These are phyloP conservation scores for Garcia nutans DNA, from an alignment of 345 rosid species.

Conservation along the genomic window DNA sequence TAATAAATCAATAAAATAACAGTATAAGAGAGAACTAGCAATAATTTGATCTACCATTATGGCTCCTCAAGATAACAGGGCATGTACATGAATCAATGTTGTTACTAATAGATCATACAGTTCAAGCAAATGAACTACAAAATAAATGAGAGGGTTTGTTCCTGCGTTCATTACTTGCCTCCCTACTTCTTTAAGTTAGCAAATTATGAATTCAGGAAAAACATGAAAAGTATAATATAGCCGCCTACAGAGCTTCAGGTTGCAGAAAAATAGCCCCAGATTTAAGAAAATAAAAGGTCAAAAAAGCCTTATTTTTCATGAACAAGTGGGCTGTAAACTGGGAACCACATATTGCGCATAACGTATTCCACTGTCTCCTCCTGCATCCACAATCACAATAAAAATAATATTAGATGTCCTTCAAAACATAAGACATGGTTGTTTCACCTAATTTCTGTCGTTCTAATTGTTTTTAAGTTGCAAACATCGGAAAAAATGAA, in stretches of 20 bases:
- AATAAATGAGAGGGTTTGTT: neutral
- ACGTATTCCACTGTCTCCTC: constrained; percentile 76
- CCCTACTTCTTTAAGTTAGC: constrained; percentile 5
- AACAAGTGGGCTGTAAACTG: constrained; percentile 86
- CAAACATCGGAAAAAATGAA: neutral
- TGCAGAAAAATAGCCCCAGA: neutral
- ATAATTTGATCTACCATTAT: neutral
- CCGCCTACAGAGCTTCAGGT: constrained; percentile 1
- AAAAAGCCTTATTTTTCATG: constrained; percentile 61
- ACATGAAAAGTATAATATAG: neutral
- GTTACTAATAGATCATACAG: neutral
- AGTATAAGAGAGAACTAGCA: too few relatives aligned
- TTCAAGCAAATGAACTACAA: neutral
- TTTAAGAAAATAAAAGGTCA: neutral
- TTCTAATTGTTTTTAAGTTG: neutral
- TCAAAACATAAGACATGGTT: neutral
- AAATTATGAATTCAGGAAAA: constrained; percentile 1
- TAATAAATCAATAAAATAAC: too few relatives aligned
- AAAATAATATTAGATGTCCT: neutral
- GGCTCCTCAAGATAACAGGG: neutral
- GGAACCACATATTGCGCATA: constrained; percentile 81
- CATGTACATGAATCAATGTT: neutral
- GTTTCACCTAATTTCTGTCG: neutral
- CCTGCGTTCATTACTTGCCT: constrained; percentile 5
- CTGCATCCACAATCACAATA: constrained; percentile 41